Percentiles rank a stretch among this genome's conserved stretches.
Evolutionary conservation across 1,284 basidiomycete genomes (phyloP).

Genomic region (Ceratobasidium sp.): DNA sequence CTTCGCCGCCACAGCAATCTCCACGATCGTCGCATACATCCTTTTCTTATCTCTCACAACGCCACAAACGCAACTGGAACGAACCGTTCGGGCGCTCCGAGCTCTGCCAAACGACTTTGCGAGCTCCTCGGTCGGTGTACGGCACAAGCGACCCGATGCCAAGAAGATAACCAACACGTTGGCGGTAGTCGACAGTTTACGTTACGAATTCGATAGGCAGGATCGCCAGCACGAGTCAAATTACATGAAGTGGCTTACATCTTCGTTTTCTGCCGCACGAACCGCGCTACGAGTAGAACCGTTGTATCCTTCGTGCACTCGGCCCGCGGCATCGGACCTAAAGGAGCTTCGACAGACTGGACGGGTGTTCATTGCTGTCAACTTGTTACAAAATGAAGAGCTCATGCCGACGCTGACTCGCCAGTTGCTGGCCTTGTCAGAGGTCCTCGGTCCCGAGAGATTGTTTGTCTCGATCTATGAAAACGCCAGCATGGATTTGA

Average conservation of each 20-base stretch:
- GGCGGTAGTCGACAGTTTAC: background rate
- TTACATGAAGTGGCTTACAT: background rate
- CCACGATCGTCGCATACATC: constrained; percentile 6
- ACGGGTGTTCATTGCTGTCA: constrained; percentile 31
- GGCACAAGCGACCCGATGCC: background rate
- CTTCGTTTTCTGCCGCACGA: background rate
- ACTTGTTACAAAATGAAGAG: constrained; percentile 38
- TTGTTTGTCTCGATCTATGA: constrained; percentile 47
- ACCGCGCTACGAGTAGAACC: background rate
- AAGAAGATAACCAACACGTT: constrained; percentile 1
- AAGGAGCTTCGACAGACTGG: background rate
- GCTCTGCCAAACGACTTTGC: constrained; percentile 24
- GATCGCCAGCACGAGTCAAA: background rate
- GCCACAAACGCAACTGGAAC: background rate
- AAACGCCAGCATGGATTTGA: constrained; percentile 47
- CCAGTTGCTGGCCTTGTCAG: constrained; percentile 43
- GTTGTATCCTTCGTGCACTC: constrained; percentile 11
- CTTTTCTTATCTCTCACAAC: background rate
- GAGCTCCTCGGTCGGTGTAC: background rate
- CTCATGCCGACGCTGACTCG: constrained; percentile 46
- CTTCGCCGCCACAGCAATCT: background rate
- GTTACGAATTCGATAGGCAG: constrained; percentile 23
- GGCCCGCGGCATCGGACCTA: background rate
- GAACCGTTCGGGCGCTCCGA: background rate
- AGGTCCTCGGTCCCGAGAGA: constrained; percentile 43